Evolutionary conservation across 208 protist species (phyloP).

Genomic region (Leptomonas seymouri): DNA sequence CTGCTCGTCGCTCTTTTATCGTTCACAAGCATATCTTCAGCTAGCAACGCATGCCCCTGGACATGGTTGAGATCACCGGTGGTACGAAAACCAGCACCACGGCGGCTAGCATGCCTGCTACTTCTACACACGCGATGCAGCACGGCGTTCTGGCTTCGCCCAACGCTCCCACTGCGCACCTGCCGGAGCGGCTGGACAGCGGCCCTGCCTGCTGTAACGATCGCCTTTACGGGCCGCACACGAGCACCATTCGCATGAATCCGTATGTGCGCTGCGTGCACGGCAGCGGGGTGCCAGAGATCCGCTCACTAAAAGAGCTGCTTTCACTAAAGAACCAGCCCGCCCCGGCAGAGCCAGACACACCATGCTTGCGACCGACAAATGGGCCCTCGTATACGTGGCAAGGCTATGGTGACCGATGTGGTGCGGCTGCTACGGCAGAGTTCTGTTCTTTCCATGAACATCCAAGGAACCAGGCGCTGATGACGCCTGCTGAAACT

Average conservation of each 20-base stretch:
- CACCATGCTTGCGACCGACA: slow-evolving; percentile 44
- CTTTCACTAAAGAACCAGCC: slow-evolving; percentile 25
- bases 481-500: not conserved
- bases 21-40: slow-evolving; percentile 1
- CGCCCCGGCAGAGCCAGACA: slow-evolving; percentile 50
- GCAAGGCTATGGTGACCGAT: not conserved
- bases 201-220: slow-evolving; percentile 3
- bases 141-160: not conserved
- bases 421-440: too few species aligned
- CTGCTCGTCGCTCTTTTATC: not conserved
- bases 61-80: slow-evolving; percentile 6
- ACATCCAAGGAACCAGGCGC: not conserved
- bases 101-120: not conserved
- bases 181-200: not conserved
- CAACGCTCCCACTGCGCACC: not conserved
- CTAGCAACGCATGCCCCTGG: slow-evolving; percentile 1
- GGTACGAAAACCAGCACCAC: not conserved
- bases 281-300: slow-evolving; percentile 39
- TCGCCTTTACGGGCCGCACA: slow-evolving; percentile 17
- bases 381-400: slow-evolving; percentile 16
- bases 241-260: slow-evolving; percentile 52
- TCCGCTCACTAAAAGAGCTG: slow-evolving; percentile 57
- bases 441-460: not conserved
- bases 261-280: slow-evolving; percentile 66
- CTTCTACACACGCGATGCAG: not conserved